Evolutionary conservation across 2,329 filamentous ascomycete genomes (phyloP), one percentile per base, ranked within the genome.

Genomic region (Gyromitra esculenta): DNA sequence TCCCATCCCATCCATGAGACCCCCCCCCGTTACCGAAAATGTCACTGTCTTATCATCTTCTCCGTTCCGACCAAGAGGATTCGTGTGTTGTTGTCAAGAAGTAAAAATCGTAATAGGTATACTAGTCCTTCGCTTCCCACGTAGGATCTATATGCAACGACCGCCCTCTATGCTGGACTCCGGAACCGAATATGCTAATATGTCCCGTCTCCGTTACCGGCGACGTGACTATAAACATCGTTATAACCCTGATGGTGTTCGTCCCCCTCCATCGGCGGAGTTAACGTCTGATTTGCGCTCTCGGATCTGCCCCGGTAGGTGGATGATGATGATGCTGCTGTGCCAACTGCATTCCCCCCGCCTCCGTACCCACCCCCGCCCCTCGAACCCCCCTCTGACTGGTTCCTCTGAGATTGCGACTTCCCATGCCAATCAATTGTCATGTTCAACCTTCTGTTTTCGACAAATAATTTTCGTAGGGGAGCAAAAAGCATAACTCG

Each of bases 351-450:
- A 79, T 76, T 79, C 69, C 75, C 68, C 57, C 73, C 73, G 37
- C 72, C 75, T 77, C 76, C 77, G 78, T 76, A 79, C 66, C 77
- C 77, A 69, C 75, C 78, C 57, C 77, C 64, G 66, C 78, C 75
- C 72, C 77, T 73, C 77, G 71, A 70, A 70, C 76, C 77, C 77
- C 79, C 79, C 79, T 80, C 79, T 79, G 79, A 79, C 66, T 79
- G 78, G 79, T 80, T 80, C 79, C 79, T 80, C 78, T 80, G 79
- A 79, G 77, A 79, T 79, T 80, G 78, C 78, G 79, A 79, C 79
- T 80, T 79, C 79, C 79, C 77, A 79, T 79, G 76, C 79, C 79
- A 78, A 80, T 80, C 79, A 80, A 80, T 80, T 80, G 79, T 74
- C 77, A 78, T 79, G 77, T 80, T 80, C 79, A 78, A 79, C 79